Conservation (phyloP, 73 alveolate species). For the Paramecium caudatum region DNA sequence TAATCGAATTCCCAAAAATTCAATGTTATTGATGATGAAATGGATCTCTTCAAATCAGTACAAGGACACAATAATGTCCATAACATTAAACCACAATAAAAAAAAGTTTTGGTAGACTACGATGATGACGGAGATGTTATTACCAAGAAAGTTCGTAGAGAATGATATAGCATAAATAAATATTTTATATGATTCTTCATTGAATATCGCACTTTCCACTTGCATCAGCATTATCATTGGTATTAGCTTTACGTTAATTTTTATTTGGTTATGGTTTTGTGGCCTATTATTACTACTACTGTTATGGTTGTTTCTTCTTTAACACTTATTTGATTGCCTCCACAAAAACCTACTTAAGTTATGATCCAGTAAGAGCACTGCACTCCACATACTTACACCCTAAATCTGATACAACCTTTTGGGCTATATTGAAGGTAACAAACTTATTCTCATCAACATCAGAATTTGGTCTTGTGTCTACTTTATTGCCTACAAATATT, state of each 20-base stretch:
- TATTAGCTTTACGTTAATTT: neutral
- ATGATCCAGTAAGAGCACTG: constrained; percentile 67
- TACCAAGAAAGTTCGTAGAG: neutral
- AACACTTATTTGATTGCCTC: constrained; percentile 68
- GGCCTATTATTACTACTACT: neutral
- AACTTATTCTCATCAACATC: constrained; percentile 29
- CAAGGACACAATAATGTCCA: neutral
- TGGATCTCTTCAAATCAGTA: constrained; percentile 40
- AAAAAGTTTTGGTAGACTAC: neutral
- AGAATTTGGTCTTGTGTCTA: constrained; percentile 79
- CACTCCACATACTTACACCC: constrained; percentile 74
- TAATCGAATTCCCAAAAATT: neutral
- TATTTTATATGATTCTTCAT: neutral
- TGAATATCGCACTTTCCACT: constrained; percentile 25
- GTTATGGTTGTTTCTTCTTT: constrained; percentile 39
- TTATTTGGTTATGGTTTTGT: neutral
- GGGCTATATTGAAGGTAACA: constrained; percentile 26
- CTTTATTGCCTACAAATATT: constrained; percentile 83
- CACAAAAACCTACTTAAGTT: constrained; percentile 62
- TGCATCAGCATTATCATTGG: constrained; percentile 24
- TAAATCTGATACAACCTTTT: constrained; percentile 71
- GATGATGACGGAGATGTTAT: neutral
- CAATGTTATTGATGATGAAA: constrained; percentile 9
- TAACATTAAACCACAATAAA: neutral
- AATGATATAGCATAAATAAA: neutral